Percentiles rank a stretch among this genome's conserved stretches.
These are phyloP conservation scores for Paramecium pentaurelia DNA, from an alignment of 73 alveolate species.

Conservation along the genomic window DNA sequence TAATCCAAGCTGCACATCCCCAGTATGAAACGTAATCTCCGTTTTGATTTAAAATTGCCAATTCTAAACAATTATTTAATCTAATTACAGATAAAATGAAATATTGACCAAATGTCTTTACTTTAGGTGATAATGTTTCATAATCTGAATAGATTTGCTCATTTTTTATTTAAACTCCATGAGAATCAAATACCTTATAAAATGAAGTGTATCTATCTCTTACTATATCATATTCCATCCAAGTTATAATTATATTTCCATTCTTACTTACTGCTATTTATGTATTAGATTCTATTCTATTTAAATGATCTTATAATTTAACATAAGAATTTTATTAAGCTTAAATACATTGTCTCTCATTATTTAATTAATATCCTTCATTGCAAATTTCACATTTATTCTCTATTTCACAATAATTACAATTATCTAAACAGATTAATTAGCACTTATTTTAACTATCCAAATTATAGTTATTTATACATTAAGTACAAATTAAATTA, in stretches of 20 bases:
- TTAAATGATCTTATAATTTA: neutral
- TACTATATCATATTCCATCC: neutral
- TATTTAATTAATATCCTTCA: neutral
- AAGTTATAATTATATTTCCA: neutral
- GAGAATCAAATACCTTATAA: neutral
- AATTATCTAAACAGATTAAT: neutral
- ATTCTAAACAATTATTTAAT: neutral
- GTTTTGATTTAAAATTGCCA: neutral
- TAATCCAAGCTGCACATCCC: neutral
- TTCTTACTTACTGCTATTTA: neutral
- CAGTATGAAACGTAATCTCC: neutral
- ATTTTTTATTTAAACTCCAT: neutral
- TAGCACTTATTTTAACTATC: neutral
- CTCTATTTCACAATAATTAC: neutral
- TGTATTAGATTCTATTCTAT: neutral
- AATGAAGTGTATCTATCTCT: neutral
- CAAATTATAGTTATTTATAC: neutral
- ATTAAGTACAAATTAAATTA: neutral
- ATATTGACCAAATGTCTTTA: neutral
- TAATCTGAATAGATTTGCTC: neutral
- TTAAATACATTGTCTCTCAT: neutral
- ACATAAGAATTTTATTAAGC: neutral
- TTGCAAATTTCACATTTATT: neutral
- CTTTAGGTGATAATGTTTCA: neutral
- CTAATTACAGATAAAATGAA: neutral